Base-by-base conservation (phyloP, 257 asterid species). In the Voacanga thouarsii region DNA sequence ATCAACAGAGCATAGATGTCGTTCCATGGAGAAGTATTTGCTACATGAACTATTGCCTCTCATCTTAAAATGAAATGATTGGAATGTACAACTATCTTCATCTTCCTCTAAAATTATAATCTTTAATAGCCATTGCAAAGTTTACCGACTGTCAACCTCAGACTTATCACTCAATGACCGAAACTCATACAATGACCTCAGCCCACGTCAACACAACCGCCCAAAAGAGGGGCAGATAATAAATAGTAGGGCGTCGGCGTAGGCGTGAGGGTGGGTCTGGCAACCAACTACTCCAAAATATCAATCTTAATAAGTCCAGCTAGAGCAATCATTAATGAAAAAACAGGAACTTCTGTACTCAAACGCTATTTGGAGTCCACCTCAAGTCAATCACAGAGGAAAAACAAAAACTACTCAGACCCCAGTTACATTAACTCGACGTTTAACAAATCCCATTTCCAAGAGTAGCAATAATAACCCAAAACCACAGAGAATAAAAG, bases 391-490 rank as follows among this genome's bases (percentile, higher is more conserved):
- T 23, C 70, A 77, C 37, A 57, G 6, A 30, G 60, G 6, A 14
- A 30, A 53, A 65, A 19, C 21, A 61, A 70, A 71, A 70, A 12
- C 41, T 60, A 30, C 78, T 51, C 37, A 44, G 23, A 19, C 18
- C 56, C 45, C 68, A 61, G n/a, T 61, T 75, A 50, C 30, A 79
- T 63, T 72, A 63, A 72, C 78, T n/a, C 44, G 66, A 50, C 49
- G 19, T 30, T 50, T 23, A 79, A 64, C 59, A 41, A 66, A 18
- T 53, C 19, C 55, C 75, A 74, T 33, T 18, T 63, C 43, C 75
- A 45, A 55, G 55, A 79, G 26, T 44, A 56, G 19, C 24, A 33
- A 53, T 55, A 37, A 51, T 28, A 56, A 24, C 18, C 63, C 53
- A 65, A 37, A 2, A 8, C 28, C 57, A 59, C 50, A 28, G 6